A percentile compares a stretch with the other conserved stretches of the same genome.
Evolutionary conservation across 2,329 filamentous ascomycete genomes (phyloP).

Genomic region (Pseudocercospora fijiensis): DNA sequence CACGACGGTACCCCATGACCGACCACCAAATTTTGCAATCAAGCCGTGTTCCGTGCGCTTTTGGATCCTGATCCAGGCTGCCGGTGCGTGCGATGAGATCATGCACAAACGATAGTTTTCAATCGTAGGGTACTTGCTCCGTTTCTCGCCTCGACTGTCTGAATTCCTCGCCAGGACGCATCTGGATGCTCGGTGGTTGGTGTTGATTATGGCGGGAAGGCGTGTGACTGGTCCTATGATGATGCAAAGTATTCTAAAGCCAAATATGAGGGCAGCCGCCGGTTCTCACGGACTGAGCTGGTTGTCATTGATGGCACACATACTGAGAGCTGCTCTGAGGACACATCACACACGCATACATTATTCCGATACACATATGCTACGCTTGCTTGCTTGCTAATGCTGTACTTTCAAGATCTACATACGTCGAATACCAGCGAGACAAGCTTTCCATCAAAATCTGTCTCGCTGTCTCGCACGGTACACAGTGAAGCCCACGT

Average conservation of each 20-base stretch:
- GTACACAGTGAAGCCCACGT: constrained; percentile 84
- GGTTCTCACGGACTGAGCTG: constrained; percentile 23
- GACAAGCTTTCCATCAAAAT: constrained; percentile 39
- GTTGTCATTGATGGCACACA: constrained; percentile 35
- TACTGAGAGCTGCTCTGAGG: constrained; percentile 39
- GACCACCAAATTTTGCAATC: constrained; percentile 20
- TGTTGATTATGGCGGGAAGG: constrained; percentile 1
- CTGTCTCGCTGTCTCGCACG: constrained; percentile 56
- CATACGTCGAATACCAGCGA: constrained; percentile 9
- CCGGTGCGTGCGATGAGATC: constrained; percentile 30
- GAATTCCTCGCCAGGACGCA: constrained; percentile 27
- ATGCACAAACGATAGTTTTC: constrained; percentile 40
- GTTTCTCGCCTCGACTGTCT: constrained; percentile 24
- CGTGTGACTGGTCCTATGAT: constrained; percentile 31
- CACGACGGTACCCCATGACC: constrained; percentile 20
- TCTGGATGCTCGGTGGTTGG: constrained; percentile 12
- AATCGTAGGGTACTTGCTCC: constrained; percentile 41
- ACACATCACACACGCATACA: constrained; percentile 17
- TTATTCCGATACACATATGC: background rate
- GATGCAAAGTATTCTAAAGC: constrained; percentile 32
- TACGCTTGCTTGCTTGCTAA: background rate
- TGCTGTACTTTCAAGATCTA: constrained; percentile 9
- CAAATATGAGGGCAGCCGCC: constrained; percentile 37
- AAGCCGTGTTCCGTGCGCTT: constrained; percentile 18
- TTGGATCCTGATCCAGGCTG: constrained; percentile 3